Evolutionary conservation across 1,284 basidiomycete species (phyloP).

Genomic region (Moesziomyces antarcticus): DNA sequence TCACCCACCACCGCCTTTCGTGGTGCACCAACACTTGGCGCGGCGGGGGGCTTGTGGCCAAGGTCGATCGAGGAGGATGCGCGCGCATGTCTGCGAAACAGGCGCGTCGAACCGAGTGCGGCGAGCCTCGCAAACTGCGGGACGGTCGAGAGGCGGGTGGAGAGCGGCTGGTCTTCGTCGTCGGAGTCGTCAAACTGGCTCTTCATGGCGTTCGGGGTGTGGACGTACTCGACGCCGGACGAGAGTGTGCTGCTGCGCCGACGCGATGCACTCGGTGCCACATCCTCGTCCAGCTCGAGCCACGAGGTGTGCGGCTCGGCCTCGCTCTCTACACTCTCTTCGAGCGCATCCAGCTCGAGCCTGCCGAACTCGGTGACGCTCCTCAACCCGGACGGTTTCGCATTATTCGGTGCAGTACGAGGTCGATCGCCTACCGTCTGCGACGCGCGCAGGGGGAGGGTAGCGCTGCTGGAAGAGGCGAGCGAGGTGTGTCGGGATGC

Average conservation of each 20-base stretch:
- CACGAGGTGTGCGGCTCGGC: background rate
- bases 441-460: background rate
- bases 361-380: background rate
- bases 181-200: constrained; percentile 49
- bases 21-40: background rate
- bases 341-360: background rate
- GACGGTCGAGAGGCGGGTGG: constrained; percentile 2
- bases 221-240: background rate
- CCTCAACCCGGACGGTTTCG: background rate
- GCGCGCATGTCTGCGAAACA: background rate
- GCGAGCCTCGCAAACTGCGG: constrained; percentile 28
- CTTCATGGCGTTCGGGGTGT: constrained; percentile 10
- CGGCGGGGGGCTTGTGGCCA: too few relatives aligned
- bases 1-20: constrained; percentile 31
- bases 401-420: background rate
- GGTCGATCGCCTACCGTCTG: background rate
- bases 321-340: too few relatives aligned
- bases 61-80: background rate
- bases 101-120: background rate
- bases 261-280: background rate
- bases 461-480: background rate
- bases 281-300: background rate
- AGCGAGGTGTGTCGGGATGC: background rate
- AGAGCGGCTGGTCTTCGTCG: constrained; percentile 29
- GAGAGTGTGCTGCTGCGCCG: constrained; percentile 8